A percentile compares a stretch with the other conserved stretches of the same genome.
phyloP scores from a whole-genome alignment of 1,284 basidiomycete genomes.

The Pseudozyma flocculosa region DNA sequence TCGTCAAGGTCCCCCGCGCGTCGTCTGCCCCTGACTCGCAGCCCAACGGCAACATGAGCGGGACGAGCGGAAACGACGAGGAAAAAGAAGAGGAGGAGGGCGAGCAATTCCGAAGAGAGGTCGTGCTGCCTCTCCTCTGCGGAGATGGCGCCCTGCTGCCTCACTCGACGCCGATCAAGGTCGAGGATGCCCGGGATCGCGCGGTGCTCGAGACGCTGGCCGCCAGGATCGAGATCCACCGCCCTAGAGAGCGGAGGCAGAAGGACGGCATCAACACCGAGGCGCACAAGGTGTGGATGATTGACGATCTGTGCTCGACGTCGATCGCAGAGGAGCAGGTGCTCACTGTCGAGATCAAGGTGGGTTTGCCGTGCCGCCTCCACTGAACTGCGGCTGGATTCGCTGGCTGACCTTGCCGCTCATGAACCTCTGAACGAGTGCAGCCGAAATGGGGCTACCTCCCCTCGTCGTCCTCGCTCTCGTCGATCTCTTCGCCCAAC shows the following conservation, averaged over 20 bases:
- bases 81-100: constrained; percentile 11
- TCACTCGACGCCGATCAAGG: constrained; percentile 6
- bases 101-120: constrained; percentile 9
- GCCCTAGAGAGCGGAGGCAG: constrained; percentile 11
- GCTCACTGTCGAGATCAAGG: constrained; percentile 32
- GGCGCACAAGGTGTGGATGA: constrained; percentile 13
- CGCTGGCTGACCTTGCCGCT: background rate
- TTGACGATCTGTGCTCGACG: constrained; percentile 24
- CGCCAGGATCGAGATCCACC: constrained; percentile 20
- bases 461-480: constrained; percentile 8
- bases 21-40: background rate
- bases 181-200: constrained; percentile 9
- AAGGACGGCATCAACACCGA: constrained; percentile 20
- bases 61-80: background rate
- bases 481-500: constrained; percentile 13
- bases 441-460: constrained; percentile 36
- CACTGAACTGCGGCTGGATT: background rate
- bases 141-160: constrained; percentile 6
- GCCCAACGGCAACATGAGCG: too few species aligned
- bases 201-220: constrained; percentile 22
- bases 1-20: constrained; percentile 8
- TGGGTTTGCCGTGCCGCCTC: background rate
- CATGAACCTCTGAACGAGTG: too few species aligned
- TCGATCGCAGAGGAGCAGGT: background rate
- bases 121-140: constrained; percentile 20